Conservation (phyloP, 805 yeast species). For the Ogataea naganishii region DNA sequence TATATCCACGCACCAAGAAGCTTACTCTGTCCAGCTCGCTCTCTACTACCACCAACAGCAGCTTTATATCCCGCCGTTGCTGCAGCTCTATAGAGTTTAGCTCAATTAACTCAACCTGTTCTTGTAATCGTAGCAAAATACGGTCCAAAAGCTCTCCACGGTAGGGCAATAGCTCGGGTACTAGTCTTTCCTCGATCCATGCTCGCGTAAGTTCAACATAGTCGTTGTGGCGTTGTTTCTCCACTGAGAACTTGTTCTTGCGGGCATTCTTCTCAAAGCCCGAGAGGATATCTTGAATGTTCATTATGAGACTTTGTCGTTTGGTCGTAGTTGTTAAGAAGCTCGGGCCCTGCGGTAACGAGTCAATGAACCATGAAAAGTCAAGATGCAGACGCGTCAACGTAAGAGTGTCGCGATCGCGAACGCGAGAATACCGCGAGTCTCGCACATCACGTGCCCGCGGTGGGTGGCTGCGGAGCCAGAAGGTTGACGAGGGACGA, state of each 20-base stretch:
- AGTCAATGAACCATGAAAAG: no score
- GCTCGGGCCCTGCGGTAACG: no score
- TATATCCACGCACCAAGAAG: slow-evolving; percentile 70
- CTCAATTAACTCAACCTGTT: slow-evolving; percentile 69
- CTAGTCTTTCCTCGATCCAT: slow-evolving; percentile 79
- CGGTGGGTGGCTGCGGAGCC: no score
- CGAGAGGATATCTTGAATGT: slow-evolving; percentile 61
- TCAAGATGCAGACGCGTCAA: no score
- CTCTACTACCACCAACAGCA: slow-evolving; percentile 78
- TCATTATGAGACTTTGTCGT: slow-evolving; percentile 28
- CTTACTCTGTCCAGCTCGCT: slow-evolving; percentile 85
- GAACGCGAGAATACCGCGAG: no score
- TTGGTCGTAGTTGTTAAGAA: no score
- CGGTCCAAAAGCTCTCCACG: slow-evolving; percentile 50
- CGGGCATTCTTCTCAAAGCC: slow-evolving; percentile 43
- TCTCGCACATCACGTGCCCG: no score
- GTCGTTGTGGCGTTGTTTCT: slow-evolving; percentile 24
- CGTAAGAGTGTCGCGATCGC: no score
- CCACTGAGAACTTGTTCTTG: slow-evolving; percentile 16
- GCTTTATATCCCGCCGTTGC: slow-evolving; percentile 55
- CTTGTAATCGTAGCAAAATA: slow-evolving; percentile 49
- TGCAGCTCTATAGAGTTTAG: slow-evolving; percentile 71
- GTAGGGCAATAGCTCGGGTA: slow-evolving; percentile 82
- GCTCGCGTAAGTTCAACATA: slow-evolving; percentile 40
- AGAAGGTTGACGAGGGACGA: no score